Conservation (phyloP, 116 monocot genomes). For the Posidonia oceanica region DNA sequence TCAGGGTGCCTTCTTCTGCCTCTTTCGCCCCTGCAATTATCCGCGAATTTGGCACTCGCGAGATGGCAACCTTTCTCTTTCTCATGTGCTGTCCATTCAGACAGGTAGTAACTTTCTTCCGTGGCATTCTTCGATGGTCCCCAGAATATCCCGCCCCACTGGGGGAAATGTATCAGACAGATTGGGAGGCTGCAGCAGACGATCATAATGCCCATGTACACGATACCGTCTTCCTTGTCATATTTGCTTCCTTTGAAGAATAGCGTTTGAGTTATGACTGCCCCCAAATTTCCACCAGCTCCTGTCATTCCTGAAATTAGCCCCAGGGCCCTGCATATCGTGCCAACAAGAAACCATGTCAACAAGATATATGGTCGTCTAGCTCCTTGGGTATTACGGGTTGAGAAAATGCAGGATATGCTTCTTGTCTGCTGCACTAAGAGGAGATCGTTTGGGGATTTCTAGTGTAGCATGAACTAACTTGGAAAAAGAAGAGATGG, state of each 20-base stretch:
- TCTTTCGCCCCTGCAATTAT: slow-evolving; percentile 39
- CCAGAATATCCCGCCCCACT: slow-evolving; percentile 51
- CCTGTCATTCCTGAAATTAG: slow-evolving; percentile 55
- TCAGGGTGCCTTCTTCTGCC: neutral
- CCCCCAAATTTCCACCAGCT: slow-evolving; percentile 54
- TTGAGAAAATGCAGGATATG: too few species aligned
- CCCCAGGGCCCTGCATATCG: slow-evolving; percentile 31
- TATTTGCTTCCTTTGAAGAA: slow-evolving; percentile 55
- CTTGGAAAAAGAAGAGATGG: too few species aligned
- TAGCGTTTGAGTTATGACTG: slow-evolving; percentile 45
- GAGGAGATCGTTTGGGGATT: too few species aligned
- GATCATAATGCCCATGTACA: slow-evolving; percentile 66
- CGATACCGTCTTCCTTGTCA: slow-evolving; percentile 36
- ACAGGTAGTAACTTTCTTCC: slow-evolving; percentile 37
- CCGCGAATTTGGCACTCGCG: slow-evolving; percentile 44
- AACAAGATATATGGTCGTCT: too few species aligned
- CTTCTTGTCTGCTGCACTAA: too few species aligned
- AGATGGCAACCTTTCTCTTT: slow-evolving; percentile 18
- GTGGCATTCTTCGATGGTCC: slow-evolving; percentile 19
- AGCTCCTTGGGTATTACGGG: too few species aligned
- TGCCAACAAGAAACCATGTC: neutral
- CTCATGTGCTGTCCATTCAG: slow-evolving; percentile 45
- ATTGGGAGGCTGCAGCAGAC: slow-evolving; percentile 42
- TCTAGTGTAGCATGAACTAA: too few species aligned
- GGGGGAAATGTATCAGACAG: slow-evolving; percentile 40